Evolutionary conservation across 2,329 filamentous ascomycete genomes (phyloP).

Genomic region (Colletotrichum cereale): DNA sequence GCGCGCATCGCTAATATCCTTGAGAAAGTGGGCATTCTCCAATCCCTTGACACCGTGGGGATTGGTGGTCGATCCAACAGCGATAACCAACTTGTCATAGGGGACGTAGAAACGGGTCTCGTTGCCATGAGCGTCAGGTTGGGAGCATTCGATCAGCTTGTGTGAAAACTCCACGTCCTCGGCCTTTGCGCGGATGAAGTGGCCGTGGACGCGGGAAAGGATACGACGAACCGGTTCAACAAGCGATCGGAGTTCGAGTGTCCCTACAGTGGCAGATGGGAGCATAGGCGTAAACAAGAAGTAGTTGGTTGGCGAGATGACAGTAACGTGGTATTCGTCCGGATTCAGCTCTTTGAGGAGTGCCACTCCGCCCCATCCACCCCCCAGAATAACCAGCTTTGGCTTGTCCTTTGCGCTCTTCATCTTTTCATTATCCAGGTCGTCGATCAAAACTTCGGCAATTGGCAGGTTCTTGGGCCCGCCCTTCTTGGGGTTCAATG

Average conservation of each 20-base stretch:
- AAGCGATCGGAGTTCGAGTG: slow-evolving; percentile 88
- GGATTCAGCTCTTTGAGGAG: slow-evolving; percentile 90
- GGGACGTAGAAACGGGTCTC: slow-evolving; percentile 90
- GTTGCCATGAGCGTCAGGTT: slow-evolving; percentile 77
- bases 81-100: slow-evolving; percentile 96
- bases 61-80: slow-evolving; percentile 92
- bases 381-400: slow-evolving; percentile 90
- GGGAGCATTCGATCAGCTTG: slow-evolving; percentile 89
- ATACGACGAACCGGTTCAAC: slow-evolving; percentile 94
- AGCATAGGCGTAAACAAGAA: slow-evolving; percentile 99
- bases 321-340: slow-evolving; percentile 94
- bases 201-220: slow-evolving; percentile 80
- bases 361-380: slow-evolving; percentile 95
- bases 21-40: slow-evolving; percentile 93
- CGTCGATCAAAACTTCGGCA: slow-evolving; percentile 87
- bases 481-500: slow-evolving; percentile 83
- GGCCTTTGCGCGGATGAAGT: slow-evolving; percentile 89
- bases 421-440: slow-evolving; percentile 82
- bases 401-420: slow-evolving; percentile 86
- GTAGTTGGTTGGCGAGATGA: slow-evolving; percentile 95
- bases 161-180: slow-evolving; percentile 92
- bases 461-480: slow-evolving; percentile 97
- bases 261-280: slow-evolving; percentile 95
- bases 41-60: slow-evolving; percentile 95
- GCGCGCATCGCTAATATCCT: slow-evolving; percentile 93